These are phyloP conservation scores for Trametes hirsuta DNA, from an alignment of 1,284 basidiomycete species.

Conservation along the genomic window DNA sequence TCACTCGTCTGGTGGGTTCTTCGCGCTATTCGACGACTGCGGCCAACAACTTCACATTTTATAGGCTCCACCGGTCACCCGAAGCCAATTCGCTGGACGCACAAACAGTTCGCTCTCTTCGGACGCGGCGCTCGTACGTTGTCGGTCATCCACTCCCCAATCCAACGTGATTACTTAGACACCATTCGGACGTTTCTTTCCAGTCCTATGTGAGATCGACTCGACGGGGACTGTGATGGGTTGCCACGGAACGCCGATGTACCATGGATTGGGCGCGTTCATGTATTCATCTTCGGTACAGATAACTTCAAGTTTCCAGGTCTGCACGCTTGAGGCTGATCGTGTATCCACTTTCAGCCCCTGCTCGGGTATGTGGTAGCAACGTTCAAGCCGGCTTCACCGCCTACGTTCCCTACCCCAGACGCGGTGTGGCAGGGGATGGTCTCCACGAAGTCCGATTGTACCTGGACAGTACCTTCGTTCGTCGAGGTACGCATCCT, in stretches of 20 bases:
- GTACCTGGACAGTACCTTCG: constrained; percentile 31
- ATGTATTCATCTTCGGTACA: constrained; percentile 22
- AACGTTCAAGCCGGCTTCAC: constrained; percentile 23
- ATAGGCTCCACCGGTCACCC: constrained; percentile 28
- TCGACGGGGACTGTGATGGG: constrained; percentile 18
- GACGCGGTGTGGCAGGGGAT: constrained; percentile 26
- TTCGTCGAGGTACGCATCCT: constrained; percentile 32
- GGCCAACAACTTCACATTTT: background rate
- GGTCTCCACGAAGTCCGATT: constrained; percentile 20
- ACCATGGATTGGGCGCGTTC: constrained; percentile 28
- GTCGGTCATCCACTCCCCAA: background rate
- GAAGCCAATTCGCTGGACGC: constrained; percentile 24
- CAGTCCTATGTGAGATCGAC: constrained; percentile 24
- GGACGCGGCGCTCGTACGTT: constrained; percentile 19
- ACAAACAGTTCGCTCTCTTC: constrained; percentile 13
- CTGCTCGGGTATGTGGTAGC: constrained; percentile 21
- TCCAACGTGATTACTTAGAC: background rate
- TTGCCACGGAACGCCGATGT: constrained; percentile 29
- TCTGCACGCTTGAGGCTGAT: background rate
- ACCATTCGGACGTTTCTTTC: background rate
- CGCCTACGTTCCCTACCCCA: constrained; percentile 28
- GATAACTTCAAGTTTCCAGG: background rate
- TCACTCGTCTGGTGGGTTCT: constrained; percentile 26
- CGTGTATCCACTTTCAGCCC: constrained; percentile 1
- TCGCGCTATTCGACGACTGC: background rate